A percentile compares a stretch with the other conserved stretches of the same genome.
phyloP scores from a whole-genome alignment of 257 asterid genomes.

The Solanum medicagineum region DNA sequence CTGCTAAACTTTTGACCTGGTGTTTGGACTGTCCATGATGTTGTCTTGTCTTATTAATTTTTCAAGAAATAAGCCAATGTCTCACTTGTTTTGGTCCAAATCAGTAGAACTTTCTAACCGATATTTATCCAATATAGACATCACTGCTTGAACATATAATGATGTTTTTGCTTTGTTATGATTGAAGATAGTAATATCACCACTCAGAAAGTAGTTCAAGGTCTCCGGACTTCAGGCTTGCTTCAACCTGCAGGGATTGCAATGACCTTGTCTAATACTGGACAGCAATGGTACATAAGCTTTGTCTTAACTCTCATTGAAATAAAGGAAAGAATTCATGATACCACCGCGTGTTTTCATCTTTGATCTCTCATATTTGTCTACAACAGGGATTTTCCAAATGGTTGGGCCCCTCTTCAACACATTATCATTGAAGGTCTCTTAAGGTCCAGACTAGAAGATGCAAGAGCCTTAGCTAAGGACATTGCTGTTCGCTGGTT shows the following conservation, averaged over 20 bases:
- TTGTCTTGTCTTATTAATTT: background rate
- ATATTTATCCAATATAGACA: background rate
- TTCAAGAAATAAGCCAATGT: background rate
- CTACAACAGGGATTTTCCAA: conserved; percentile 73
- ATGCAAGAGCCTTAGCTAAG: conserved; percentile 37
- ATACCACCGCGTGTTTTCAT: background rate
- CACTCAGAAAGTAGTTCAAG: conserved; percentile 39
- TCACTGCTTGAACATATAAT: background rate
- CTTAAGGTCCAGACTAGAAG: conserved; percentile 29
- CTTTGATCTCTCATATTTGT: background rate
- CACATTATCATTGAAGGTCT: conserved; percentile 91
- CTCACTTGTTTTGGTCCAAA: background rate
- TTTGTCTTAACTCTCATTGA: background rate
- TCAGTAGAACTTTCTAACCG: background rate
- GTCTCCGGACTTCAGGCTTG: conserved; percentile 58
- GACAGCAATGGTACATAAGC: conserved; percentile 69
- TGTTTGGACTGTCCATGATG: background rate
- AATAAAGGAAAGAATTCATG: background rate
- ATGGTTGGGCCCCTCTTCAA: conserved; percentile 96
- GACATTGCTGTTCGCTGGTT: conserved; percentile 71
- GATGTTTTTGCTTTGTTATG: background rate
- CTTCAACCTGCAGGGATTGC: conserved; percentile 70
- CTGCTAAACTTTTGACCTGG: background rate
- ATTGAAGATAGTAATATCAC: conserved; percentile 29
- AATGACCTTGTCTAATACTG: conserved; percentile 58